Conservation (phyloP, 768 basidiomycete species). For the Lentinula boryana region DNA sequence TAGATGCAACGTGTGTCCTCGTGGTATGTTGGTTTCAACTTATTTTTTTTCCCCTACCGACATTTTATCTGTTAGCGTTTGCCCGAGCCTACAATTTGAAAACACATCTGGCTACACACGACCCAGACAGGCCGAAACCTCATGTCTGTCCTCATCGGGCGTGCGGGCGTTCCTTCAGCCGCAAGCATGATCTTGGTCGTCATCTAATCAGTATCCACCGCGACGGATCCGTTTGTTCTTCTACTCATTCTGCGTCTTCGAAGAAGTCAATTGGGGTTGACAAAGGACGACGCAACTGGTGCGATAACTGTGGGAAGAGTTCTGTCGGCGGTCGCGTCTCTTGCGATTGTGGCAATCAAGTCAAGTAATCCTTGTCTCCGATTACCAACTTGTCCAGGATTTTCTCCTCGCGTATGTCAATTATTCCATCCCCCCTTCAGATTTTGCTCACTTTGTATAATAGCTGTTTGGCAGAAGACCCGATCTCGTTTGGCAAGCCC, state of each 20-base stretch:
- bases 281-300: conserved; percentile 60
- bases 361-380: conserved; percentile 40
- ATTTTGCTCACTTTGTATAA: not conserved
- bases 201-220: conserved; percentile 85
- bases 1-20: conserved; percentile 66
- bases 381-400: conserved; percentile 9
- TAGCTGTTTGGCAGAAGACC: not conserved
- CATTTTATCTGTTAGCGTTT: conserved; percentile 50
- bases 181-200: conserved; percentile 90
- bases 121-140: conserved; percentile 86
- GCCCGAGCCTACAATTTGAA: conserved; percentile 93
- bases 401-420: conserved; percentile 8
- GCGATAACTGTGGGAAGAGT: conserved; percentile 69
- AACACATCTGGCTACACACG: conserved; percentile 93
- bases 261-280: conserved; percentile 64
- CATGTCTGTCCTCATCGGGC: conserved; percentile 81
- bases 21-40: conserved; percentile 39
- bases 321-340: conserved; percentile 46
- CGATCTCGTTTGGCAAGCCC: conserved; percentile 4
- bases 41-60: conserved; percentile 2
- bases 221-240: conserved; percentile 47
- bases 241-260: conserved; percentile 30
- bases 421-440: conserved; percentile 6
- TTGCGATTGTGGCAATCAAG: conserved; percentile 54
- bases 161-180: conserved; percentile 88